Evolutionary conservation across 371 early-diverging fungal genomes (phyloP), one percentile per base, ranked within the genome.

Genomic region (Fennellomyces sp.): DNA sequence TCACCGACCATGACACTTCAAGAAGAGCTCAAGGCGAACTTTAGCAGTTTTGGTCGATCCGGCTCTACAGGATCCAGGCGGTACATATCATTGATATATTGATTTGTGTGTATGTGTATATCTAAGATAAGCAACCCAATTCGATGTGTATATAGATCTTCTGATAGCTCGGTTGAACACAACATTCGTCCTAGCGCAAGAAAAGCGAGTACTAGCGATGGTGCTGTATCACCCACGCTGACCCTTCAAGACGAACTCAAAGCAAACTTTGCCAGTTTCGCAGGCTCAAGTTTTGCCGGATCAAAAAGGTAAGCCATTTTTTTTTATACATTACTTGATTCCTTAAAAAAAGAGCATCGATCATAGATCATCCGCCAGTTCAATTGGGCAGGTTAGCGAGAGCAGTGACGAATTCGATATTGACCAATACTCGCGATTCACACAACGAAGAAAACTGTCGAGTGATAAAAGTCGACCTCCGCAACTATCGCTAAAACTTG

Each of bases 1-100:
- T 61, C 54, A 3, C 61, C 54, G 2, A 48, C 54, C 15, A 53
- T 53, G 33, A 61, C 36, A 19, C 42, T 61, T 28, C 61, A 61
- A 36, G 61, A 61, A 17, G 58, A 58, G 15, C 50, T 58, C 23
- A 58, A 58, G 36, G 58, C 58, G 3, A 58, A 19, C 6, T 49
- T 58, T 49, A 33, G 49, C 8, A 27, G 17, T 21, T 47, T 57
- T 57, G 48, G 33, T 27, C 25, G 41, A 7, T 42, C 56, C 21
- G 49, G 23, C n/a, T n/a, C n/a, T n/a, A n/a, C n/a, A n/a, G n/a
- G n/a, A n/a, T n/a, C n/a, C n/a, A n/a, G 38, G 31, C 47, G 58
- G 58, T 58, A 49, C n/a, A n/a, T 2, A 26, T 3, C 1, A 15
- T 35, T 55, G n/a, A n/a, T n/a, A n/a, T n/a, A n/a, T n/a, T n/a